Evolutionary conservation across 1,284 basidiomycete species (phyloP).

Genomic region (Apiotrichum montevideense): DNA sequence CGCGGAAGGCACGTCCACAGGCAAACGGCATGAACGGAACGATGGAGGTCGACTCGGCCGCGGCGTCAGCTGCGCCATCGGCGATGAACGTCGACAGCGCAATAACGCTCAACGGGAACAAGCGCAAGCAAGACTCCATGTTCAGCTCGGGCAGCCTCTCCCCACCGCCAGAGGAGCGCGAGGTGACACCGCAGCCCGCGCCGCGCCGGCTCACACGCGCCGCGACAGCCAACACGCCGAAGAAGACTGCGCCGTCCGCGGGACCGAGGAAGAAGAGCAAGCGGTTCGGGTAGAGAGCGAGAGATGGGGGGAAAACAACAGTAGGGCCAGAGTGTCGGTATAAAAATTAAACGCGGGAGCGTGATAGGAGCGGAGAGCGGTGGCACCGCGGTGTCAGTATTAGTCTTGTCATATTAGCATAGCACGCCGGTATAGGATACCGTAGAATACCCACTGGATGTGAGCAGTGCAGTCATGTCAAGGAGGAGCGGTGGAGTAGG

Average conservation of each 20-base stretch:
- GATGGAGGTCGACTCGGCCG: not conserved
- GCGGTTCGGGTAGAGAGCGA: not conserved
- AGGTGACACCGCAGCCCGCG: not conserved
- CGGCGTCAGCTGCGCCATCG: not conserved
- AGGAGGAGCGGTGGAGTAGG: too few relatives aligned
- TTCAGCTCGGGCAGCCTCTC: not conserved
- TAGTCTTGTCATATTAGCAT: too few relatives aligned
- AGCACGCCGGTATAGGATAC: too few relatives aligned
- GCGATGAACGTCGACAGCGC: not conserved
- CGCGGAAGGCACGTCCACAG: not conserved
- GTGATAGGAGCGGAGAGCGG: too few relatives aligned
- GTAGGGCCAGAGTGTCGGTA: too few relatives aligned
- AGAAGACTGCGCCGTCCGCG: not conserved
- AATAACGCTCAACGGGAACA: not conserved
- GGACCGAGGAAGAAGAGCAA: not conserved
- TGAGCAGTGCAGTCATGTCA: too few relatives aligned
- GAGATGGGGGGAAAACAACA: too few relatives aligned
- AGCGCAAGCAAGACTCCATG: not conserved
- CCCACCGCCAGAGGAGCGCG: not conserved
- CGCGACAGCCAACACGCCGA: not conserved
- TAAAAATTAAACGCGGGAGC: too few relatives aligned
- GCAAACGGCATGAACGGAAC: not conserved
- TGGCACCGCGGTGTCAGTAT: too few relatives aligned
- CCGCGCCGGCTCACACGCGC: not conserved
- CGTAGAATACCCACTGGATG: too few relatives aligned